Conservation (phyloP, 352 stramenopile genomes). For the Globisporangium spinosum region DNA sequence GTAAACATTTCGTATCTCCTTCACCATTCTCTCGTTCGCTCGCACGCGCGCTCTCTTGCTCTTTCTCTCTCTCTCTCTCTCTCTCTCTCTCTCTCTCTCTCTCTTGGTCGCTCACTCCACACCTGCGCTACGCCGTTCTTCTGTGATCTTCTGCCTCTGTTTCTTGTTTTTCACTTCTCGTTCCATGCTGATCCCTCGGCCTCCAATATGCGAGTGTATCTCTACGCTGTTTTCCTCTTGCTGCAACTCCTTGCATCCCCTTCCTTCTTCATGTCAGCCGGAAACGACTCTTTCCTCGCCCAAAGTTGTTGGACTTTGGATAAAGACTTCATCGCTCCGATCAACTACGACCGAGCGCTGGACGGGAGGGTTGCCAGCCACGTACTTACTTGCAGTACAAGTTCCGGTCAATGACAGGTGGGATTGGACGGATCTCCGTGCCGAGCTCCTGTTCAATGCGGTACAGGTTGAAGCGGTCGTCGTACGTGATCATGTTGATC, state of each 20-base stretch:
- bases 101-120: background rate
- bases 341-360: background rate
- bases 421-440: conserved; percentile 99
- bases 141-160: background rate
- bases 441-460: conserved; percentile 98
- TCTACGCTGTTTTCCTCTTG: background rate
- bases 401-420: conserved; percentile 96
- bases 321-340: background rate
- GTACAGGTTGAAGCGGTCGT: conserved; percentile 97
- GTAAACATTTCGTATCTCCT: background rate
- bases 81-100: conserved; percentile 4
- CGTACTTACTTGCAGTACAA: conserved; percentile 94
- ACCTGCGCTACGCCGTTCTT: background rate
- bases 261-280: background rate
- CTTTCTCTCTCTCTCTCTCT: background rate
- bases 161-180: conserved; percentile 1
- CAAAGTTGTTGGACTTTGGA: conserved; percentile 1
- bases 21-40: conserved; percentile 2
- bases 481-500: conserved; percentile 99
- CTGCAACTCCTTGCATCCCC: background rate
- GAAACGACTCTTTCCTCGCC: background rate
- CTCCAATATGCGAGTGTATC: background rate
- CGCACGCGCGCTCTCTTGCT: conserved; percentile 6
- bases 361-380: background rate
- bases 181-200: background rate